Percentiles rank a stretch among this genome's conserved stretches.
Conservation (phyloP, 306 rosid species). For the Malus orientalis region DNA sequence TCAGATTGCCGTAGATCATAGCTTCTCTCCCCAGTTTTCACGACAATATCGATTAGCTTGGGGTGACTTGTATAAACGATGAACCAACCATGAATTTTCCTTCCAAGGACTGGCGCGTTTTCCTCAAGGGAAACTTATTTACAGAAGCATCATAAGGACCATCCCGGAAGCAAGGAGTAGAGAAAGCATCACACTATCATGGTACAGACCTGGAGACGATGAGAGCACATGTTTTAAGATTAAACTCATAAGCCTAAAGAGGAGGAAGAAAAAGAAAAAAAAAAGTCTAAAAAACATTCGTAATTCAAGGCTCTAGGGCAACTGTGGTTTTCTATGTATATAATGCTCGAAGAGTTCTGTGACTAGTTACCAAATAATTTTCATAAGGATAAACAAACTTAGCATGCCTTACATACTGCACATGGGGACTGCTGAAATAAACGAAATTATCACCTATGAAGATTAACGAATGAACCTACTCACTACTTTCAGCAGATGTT, state of each 20-base stretch:
- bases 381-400: background rate
- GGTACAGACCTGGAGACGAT: conserved; percentile 48
- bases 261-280: background rate
- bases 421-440: background rate
- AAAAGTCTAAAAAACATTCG: background rate
- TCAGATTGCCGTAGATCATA: conserved; percentile 6
- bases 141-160: conserved; percentile 34
- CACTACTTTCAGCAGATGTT: conserved; percentile 71
- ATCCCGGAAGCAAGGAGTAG: conserved; percentile 38
- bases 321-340: background rate
- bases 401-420: background rate
- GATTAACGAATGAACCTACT: background rate
- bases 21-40: conserved; percentile 1
- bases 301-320: no score
- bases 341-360: background rate
- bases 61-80: conserved; percentile 20
- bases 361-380: background rate
- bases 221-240: background rate
- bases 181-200: conserved; percentile 16
- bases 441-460: background rate
- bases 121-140: conserved; percentile 5
- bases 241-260: background rate
- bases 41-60: conserved; percentile 11
- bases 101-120: conserved; percentile 18
- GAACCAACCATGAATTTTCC: conserved; percentile 9